These are phyloP conservation scores for Hypoxylon sp. DNA, from an alignment of 2,329 filamentous ascomycete genomes.

Conservation along the genomic window DNA sequence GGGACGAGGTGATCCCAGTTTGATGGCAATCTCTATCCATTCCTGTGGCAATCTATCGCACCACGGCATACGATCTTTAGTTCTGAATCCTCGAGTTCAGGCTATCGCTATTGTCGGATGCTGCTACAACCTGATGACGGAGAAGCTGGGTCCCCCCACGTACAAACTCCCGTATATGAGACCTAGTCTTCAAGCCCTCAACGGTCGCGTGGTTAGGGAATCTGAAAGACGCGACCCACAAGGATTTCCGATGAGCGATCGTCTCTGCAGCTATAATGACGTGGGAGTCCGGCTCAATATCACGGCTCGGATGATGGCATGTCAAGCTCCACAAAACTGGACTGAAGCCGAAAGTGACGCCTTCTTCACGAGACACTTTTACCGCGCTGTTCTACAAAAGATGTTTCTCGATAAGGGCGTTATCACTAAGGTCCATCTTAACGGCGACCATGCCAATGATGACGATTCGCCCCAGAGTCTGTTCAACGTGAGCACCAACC, in stretches of 20 bases:
- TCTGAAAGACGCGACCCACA: constrained; percentile 82
- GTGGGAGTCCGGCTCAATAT: constrained; percentile 87
- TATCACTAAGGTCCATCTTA: constrained; percentile 66
- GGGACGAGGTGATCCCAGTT: constrained; percentile 53
- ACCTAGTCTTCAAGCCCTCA: constrained; percentile 70
- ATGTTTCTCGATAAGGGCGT: constrained; percentile 90
- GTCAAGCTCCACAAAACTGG: constrained; percentile 96
- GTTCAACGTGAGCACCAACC: constrained; percentile 70
- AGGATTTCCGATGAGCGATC: constrained; percentile 90
- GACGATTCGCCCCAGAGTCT: constrained; percentile 48
- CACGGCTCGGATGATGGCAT: constrained; percentile 97
- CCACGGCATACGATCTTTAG: constrained; percentile 85
- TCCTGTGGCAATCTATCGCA: constrained; percentile 98
- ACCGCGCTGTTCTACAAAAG: constrained; percentile 86
- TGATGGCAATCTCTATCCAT: constrained; percentile 95
- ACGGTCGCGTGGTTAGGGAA: constrained; percentile 73
- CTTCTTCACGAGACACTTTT: constrained; percentile 95
- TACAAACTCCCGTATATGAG: constrained; percentile 84
- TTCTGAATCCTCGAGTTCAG: constrained; percentile 82
- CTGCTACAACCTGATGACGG: constrained; percentile 96
- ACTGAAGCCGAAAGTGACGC: constrained; percentile 78
- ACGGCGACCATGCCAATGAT: constrained; percentile 40
- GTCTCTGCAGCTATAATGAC: constrained; percentile 65
- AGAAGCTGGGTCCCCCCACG: constrained; percentile 84
- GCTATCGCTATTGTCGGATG: constrained; percentile 97